Evolutionary conservation across 129 eudicot species (phyloP).

Genomic region (Escallonia rubra): DNA sequence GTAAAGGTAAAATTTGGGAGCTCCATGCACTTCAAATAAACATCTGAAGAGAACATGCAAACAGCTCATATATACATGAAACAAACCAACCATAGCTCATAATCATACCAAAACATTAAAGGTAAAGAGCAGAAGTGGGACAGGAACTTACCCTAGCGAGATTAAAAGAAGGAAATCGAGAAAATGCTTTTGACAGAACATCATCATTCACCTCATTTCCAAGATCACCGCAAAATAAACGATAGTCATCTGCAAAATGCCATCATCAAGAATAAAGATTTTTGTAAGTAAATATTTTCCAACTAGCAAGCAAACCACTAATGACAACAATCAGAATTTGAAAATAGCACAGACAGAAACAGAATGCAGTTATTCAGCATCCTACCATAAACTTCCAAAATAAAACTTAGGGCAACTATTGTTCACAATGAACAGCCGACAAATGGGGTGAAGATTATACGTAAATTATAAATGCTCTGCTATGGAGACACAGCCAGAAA

Average conservation of each 20-base stretch:
- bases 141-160: conserved; percentile 75
- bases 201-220: conserved; percentile 99
- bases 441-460: too few relatives aligned
- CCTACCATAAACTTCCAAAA: too few relatives aligned
- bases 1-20: conserved; percentile 42
- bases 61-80: conserved; percentile 39
- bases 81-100: conserved; percentile 12
- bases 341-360: too few relatives aligned
- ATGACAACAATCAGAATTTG: too few relatives aligned
- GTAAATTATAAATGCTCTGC: too few relatives aligned
- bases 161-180: conserved; percentile 90
- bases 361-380: too few relatives aligned
- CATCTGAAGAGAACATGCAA: conserved; percentile 68
- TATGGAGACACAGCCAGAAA: too few relatives aligned
- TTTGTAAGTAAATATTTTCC: too few relatives aligned
- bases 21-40: conserved; percentile 65
- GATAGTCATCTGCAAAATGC: conserved; percentile 69
- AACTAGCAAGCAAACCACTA: too few relatives aligned
- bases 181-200: conserved; percentile 87
- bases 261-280: background rate
- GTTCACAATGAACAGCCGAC: too few relatives aligned
- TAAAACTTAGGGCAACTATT: too few relatives aligned
- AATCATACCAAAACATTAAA: background rate
- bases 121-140: background rate
- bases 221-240: conserved; percentile 89